phyloP scores from a whole-genome alignment of 495 filamentous ascomycete genomes.

The Penicillium alfredii region DNA sequence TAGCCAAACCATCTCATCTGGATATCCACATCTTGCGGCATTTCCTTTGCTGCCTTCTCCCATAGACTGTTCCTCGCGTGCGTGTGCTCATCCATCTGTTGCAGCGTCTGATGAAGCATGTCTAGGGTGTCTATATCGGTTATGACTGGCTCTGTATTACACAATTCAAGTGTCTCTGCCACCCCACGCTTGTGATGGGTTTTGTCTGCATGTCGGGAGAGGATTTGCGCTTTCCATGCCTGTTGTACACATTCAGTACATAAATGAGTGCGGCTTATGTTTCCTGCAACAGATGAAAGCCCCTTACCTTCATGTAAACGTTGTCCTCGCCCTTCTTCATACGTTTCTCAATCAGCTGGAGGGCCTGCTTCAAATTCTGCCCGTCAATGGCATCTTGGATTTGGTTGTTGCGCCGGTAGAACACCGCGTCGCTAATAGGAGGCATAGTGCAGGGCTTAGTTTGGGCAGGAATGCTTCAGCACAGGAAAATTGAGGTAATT shows the following conservation, averaged over 20 bases:
- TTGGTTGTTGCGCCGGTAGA: conserved; percentile 51
- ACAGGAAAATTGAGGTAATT: not conserved
- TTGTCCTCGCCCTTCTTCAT: conserved; percentile 56
- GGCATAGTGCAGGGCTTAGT: conserved; percentile 18
- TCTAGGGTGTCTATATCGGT: conserved; percentile 48
- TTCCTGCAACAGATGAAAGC: too few relatives aligned
- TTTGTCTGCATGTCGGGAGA: conserved; percentile 41
- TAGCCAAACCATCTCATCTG: conserved; percentile 49
- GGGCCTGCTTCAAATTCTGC: conserved; percentile 52
- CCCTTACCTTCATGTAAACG: conserved; percentile 35
- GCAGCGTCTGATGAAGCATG: conserved; percentile 34
- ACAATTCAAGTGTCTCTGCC: conserved; percentile 42
- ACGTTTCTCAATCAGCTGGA: conserved; percentile 54
- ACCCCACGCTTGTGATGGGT: conserved; percentile 37
- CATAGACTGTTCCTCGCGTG: conserved; percentile 39
- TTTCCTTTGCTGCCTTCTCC: conserved; percentile 50
- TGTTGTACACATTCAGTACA: conserved; percentile 13
- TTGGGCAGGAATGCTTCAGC: not conserved
- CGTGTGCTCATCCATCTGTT: conserved; percentile 28
- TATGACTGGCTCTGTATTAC: conserved; percentile 42
- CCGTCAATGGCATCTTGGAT: conserved; percentile 54
- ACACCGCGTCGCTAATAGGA: conserved; percentile 38
- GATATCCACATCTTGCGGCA: conserved; percentile 45
- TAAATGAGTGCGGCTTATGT: conserved; percentile 2
- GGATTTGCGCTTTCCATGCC: conserved; percentile 50